phyloP scores from a whole-genome alignment of 768 basidiomycete species.

The Lactarius quietus region DNA sequence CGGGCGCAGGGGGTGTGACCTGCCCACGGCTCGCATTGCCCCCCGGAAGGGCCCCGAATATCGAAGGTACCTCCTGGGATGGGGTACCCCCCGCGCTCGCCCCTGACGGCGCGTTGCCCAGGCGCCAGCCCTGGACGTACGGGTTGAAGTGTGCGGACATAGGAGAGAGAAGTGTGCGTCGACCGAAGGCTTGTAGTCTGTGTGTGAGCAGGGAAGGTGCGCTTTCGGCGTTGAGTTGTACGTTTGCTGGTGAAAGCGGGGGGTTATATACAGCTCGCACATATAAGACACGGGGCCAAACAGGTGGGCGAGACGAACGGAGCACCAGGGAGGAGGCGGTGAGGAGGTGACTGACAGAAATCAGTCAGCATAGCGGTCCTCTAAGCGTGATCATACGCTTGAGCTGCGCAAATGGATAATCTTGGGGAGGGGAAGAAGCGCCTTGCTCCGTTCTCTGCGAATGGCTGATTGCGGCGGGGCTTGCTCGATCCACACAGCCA shows the following conservation, averaged over 20 bases:
- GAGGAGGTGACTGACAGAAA: not conserved
- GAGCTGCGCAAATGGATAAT: not conserved
- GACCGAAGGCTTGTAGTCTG: not conserved
- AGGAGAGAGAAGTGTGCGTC: not conserved
- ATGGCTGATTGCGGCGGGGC: not conserved
- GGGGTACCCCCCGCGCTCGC: not conserved
- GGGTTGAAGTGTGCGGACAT: slow-evolving; percentile 27
- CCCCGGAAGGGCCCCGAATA: slow-evolving; percentile 26
- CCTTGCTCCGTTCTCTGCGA: not conserved
- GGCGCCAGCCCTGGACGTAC: slow-evolving; percentile 25
- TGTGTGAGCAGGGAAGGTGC: not conserved
- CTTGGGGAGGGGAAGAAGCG: not conserved
- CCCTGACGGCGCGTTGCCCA: slow-evolving; percentile 9
- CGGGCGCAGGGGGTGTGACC: slow-evolving; percentile 1
- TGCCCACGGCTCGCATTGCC: not conserved
- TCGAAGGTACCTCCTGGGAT: slow-evolving; percentile 15
- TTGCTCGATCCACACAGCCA: not conserved
- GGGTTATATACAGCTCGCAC: not conserved
- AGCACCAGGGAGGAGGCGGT: not conserved
- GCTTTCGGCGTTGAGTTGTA: not conserved
- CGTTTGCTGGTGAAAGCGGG: not conserved
- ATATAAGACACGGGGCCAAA: too few relatives aligned
- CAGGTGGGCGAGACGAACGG: too few relatives aligned
- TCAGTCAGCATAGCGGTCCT: not conserved
- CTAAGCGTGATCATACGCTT: not conserved